Evolutionary conservation across 768 basidiomycete genomes (phyloP).

Genomic region (Sporobolomyces phaffii): DNA sequence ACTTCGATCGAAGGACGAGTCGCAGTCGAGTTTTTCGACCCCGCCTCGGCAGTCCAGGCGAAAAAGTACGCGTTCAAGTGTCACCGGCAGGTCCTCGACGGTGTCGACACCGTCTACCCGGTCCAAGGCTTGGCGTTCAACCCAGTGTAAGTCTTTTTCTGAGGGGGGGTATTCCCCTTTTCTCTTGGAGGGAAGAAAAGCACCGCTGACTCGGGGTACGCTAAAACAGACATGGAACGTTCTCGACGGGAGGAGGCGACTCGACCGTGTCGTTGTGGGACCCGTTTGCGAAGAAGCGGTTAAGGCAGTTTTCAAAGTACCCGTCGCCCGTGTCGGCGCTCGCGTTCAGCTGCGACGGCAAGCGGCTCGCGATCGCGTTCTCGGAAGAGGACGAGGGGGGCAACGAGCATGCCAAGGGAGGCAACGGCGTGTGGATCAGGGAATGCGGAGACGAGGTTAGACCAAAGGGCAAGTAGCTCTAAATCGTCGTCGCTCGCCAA

Average conservation of each 20-base stretch:
- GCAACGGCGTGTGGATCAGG: conserved; percentile 31
- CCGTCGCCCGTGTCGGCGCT: conserved; percentile 51
- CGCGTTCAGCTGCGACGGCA: conserved; percentile 51
- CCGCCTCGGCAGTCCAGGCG: conserved; percentile 68
- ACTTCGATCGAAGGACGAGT: conserved; percentile 93
- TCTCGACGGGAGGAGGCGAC: conserved; percentile 92
- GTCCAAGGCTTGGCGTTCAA: conserved; percentile 94
- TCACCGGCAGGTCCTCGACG: conserved; percentile 81
- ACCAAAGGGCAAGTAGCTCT: conserved; percentile 37
- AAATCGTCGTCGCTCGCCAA: no score
- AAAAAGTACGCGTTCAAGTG: conserved; percentile 95
- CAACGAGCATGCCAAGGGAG: neutral
- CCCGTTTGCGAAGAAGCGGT: conserved; percentile 87
- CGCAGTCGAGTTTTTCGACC: conserved; percentile 93
- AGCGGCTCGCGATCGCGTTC: conserved; percentile 46
- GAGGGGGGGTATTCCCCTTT: neutral
- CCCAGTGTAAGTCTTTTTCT: conserved; percentile 56
- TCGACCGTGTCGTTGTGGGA: conserved; percentile 95
- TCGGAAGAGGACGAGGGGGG: conserved; percentile 33
- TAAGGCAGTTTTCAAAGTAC: conserved; percentile 83
- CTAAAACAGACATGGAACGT: conserved; percentile 91
- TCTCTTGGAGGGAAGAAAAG: neutral
- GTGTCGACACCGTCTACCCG: conserved; percentile 92
- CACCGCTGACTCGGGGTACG: neutral
- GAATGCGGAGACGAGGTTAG: conserved; percentile 30